Base-by-base conservation (phyloP, 148 eudicot genomes). In the Chenopodium berlandieri region DNA sequence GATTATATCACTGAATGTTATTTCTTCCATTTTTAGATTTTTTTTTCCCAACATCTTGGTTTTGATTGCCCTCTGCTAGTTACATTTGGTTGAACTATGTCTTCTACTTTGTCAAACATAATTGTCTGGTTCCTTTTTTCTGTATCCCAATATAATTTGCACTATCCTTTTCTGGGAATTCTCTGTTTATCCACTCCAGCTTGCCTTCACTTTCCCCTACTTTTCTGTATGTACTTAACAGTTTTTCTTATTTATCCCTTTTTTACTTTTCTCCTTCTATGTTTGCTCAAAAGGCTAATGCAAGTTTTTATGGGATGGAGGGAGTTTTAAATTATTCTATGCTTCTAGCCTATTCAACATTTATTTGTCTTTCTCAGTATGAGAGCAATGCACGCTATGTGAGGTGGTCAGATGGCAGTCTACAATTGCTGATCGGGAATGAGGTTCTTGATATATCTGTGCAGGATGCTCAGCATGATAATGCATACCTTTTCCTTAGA, bases 301-400 rank as follows among this genome's bases (percentile, higher is more conserved):
- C 62, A 17, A 56, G 62, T 4, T 56, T 56, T 56, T 13, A 4
- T 56, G 62, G 5, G 62, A 56, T 19, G 19, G 62, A 56, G 7
- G 22, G 22, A 56, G 62, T 17, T 17, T 56, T 14, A 11, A 13
- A 19, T 69, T 31, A 63, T 48, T 14, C 34, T 40, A 44, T 80
- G 4, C 72, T 12, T 58, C 1, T n/a, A 40, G 37, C 40, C 31
- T 69, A 32, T 17, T 56, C 69, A 75, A 34, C 80, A 37, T 67
- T 2, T 2, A 19, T 54, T 10, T 80, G 74, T 30, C 14, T 58
- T 84, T 56, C 90, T 64, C 89, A 96, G 99, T 69, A 80, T 84
- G 99, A 97, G 91, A 97, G 99, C 90, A 97, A 97, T 84, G 92
- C 99, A 78, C 98, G 98, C 23, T 97, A 92, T 85, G 98, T 97